Evolutionary conservation across 106 monocot species (phyloP).

Genomic region (Gastrodia elata): DNA sequence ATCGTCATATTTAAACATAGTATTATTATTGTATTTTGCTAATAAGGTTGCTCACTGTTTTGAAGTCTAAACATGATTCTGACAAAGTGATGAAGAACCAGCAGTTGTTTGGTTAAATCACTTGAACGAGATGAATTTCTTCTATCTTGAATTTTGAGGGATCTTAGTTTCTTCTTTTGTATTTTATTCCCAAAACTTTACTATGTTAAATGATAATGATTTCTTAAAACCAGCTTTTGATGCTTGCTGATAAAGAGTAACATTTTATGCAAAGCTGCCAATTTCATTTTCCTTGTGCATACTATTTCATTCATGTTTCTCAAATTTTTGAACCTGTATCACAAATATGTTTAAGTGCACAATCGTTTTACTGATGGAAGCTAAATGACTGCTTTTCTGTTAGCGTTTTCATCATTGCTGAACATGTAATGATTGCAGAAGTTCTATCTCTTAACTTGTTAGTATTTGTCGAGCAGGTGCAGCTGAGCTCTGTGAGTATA

Average conservation of each 20-base stretch:
- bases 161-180: not conserved
- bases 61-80: not conserved
- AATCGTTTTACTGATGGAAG: not conserved
- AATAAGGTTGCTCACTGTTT: not conserved
- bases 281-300: not conserved
- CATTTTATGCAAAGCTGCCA: not conserved
- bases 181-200: not conserved
- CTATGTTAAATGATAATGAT: not conserved
- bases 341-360: not conserved
- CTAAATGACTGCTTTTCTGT: not conserved
- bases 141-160: not conserved
- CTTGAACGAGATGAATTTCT: not conserved
- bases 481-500: slow-evolving; percentile 63
- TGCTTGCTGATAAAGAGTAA: not conserved
- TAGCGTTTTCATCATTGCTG: not conserved
- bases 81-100: not conserved
- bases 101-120: not conserved
- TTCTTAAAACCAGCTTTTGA: not conserved
- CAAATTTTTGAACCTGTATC: not conserved
- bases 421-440: not conserved
- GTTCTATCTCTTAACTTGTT: not conserved
- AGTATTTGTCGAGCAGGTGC: slow-evolving; percentile 43
- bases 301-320: not conserved
- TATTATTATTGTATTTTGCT: too few species aligned
- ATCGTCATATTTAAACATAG: too few species aligned